These are phyloP conservation scores for Stentor coeruleus DNA, from an alignment of 73 alveolate genomes.

Conservation along the genomic window DNA sequence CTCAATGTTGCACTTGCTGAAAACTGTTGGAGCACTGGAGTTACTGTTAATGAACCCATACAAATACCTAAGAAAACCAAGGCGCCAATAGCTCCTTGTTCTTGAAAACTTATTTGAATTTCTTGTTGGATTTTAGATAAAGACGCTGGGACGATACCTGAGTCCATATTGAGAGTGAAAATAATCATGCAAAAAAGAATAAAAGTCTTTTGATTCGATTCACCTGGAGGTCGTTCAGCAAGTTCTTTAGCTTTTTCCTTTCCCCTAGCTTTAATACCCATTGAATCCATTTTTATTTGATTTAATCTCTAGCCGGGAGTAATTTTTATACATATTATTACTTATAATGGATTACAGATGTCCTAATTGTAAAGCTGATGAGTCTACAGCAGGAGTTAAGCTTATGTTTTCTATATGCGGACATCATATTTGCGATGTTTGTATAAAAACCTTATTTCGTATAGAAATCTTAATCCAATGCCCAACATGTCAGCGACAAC, in stretches of 20 bases:
- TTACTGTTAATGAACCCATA: conserved; percentile 64
- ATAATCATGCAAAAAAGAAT: conserved; percentile 58
- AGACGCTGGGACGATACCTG: conserved; percentile 90
- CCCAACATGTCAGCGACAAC: neutral
- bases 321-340: no score
- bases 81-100: conserved; percentile 82
- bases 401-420: conserved; percentile 19
- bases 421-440: conserved; percentile 13
- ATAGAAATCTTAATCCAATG: neutral
- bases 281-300: no score
- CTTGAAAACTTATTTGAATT: conserved; percentile 55
- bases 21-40: conserved; percentile 64
- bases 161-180: conserved; percentile 79
- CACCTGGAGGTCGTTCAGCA: conserved; percentile 26
- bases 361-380: conserved; percentile 6
- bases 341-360: conserved; percentile 22
- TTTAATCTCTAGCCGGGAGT: no score
- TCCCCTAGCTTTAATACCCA: neutral
- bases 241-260: conserved; percentile 14
- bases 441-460: conserved; percentile 6
- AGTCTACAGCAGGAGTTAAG: neutral
- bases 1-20: conserved; percentile 67
- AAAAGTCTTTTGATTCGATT: conserved; percentile 51
- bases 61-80: conserved; percentile 86
- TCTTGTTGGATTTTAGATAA: conserved; percentile 72